Evolutionary conservation across 371 early-diverging fungal species (phyloP).

Genomic region (Zychaea mexicana): DNA sequence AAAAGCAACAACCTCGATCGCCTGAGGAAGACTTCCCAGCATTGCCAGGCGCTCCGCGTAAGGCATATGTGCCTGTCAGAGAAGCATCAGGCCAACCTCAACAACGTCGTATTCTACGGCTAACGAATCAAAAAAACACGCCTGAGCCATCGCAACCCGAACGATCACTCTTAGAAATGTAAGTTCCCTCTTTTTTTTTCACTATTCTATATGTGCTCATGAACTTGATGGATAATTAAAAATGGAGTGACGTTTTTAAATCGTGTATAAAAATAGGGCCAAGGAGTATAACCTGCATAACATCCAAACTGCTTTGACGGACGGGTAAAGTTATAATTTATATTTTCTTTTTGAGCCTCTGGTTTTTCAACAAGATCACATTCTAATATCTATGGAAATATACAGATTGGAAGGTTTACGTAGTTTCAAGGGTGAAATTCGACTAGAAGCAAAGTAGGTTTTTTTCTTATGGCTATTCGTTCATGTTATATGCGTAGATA

Average conservation of each 20-base stretch:
- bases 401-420: conserved; percentile 33
- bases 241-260: neutral
- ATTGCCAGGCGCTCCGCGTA: conserved; percentile 1
- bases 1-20: neutral
- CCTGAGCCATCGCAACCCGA: neutral
- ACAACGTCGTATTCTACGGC: conserved; percentile 20
- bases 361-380: neutral
- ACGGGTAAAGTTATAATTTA: conserved; percentile 28
- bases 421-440: conserved; percentile 42
- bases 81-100: neutral
- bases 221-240: too few species aligned
- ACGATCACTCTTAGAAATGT: conserved; percentile 11
- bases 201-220: too few species aligned
- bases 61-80: neutral
- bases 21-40: conserved; percentile 9
- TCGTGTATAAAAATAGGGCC: conserved; percentile 14
- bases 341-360: too few species aligned
- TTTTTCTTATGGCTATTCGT: neutral
- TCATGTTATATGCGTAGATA: neutral
- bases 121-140: conserved; percentile 23
- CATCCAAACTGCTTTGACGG: conserved; percentile 26
- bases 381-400: too few species aligned
- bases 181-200: neutral
- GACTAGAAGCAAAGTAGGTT: conserved; percentile 43
- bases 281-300: conserved; percentile 40